phyloP scores from a whole-genome alignment of 2,329 filamentous ascomycete species.

The Phoma sp. region DNA sequence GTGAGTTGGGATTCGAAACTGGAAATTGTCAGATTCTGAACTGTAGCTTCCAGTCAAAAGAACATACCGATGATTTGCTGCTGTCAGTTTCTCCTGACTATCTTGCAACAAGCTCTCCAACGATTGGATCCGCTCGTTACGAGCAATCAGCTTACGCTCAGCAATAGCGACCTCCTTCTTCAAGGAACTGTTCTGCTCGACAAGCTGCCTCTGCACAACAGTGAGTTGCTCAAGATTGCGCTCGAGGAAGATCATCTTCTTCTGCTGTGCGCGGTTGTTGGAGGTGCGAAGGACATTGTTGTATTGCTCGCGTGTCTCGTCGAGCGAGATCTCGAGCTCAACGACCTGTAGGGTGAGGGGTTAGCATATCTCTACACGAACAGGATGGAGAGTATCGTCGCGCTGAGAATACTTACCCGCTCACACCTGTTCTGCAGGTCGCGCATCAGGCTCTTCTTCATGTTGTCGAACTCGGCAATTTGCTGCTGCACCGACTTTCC shows the following conservation, averaged over 20 bases:
- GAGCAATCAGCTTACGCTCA: slow-evolving; percentile 92
- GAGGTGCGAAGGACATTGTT: slow-evolving; percentile 96
- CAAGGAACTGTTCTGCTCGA: slow-evolving; percentile 89
- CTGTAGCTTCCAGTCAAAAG: neutral
- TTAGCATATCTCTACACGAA: slow-evolving; percentile 27
- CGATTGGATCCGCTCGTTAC: slow-evolving; percentile 96
- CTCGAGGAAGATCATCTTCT: slow-evolving; percentile 99
- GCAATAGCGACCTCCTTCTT: slow-evolving; percentile 99
- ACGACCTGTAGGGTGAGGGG: slow-evolving; percentile 63
- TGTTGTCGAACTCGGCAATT: slow-evolving; percentile 97
- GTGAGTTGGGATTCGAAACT: slow-evolving; percentile 98
- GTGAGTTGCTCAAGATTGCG: slow-evolving; percentile 97
- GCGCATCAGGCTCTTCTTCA: slow-evolving; percentile 99
- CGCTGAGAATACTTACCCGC: slow-evolving; percentile 60
- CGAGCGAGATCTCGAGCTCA: slow-evolving; percentile 95
- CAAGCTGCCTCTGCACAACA: slow-evolving; percentile 94
- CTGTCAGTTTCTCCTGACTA: slow-evolving; percentile 96
- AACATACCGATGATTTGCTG: slow-evolving; percentile 93
- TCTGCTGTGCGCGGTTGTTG: slow-evolving; percentile 98
- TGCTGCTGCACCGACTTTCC: slow-evolving; percentile 96
- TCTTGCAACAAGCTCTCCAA: slow-evolving; percentile 92
- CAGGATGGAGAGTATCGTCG: slow-evolving; percentile 14
- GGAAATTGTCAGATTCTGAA: slow-evolving; percentile 19
- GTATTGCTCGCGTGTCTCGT: slow-evolving; percentile 98
- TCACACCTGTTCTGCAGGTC: slow-evolving; percentile 98